These are phyloP conservation scores for Fusarium mangiferae DNA, from an alignment of 2,329 filamentous ascomycete species.

Conservation along the genomic window DNA sequence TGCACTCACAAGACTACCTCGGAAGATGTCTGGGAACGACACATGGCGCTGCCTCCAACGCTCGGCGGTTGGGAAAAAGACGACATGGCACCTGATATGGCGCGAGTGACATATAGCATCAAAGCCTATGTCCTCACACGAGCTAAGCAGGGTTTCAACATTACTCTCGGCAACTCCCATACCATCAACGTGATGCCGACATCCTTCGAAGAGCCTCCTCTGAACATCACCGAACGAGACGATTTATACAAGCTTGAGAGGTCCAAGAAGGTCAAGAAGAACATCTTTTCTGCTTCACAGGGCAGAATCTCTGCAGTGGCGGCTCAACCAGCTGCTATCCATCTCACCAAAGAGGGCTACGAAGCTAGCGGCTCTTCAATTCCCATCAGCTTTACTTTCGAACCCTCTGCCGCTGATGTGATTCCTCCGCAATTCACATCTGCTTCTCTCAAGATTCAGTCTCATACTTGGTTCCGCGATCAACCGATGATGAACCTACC, in stretches of 20 bases:
- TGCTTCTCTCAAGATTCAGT: constrained; percentile 16
- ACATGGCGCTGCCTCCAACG: constrained; percentile 33
- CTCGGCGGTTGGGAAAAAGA: constrained; percentile 38
- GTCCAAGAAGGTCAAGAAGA: constrained; percentile 37
- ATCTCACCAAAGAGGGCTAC: constrained; percentile 29
- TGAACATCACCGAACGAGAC: constrained; percentile 34
- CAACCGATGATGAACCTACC: constrained; percentile 27
- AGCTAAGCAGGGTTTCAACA: constrained; percentile 1
- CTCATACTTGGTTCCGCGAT: constrained; percentile 40
- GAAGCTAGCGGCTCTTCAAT: constrained; percentile 20
- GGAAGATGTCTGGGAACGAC: constrained; percentile 21
- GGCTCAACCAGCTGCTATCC: constrained; percentile 31
- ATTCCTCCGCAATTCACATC: constrained; percentile 27
- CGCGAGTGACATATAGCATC: constrained; percentile 31
- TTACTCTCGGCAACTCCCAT: constrained; percentile 18
- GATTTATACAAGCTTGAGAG: constrained; percentile 25
- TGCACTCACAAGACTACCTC: constrained; percentile 25
- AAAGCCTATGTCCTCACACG: constrained; percentile 14
- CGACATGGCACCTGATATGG: constrained; percentile 31
- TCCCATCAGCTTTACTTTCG: constrained; percentile 29
- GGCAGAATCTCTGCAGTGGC: constrained; percentile 33
- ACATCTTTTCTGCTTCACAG: constrained; percentile 29
- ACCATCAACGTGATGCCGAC: constrained; percentile 36
- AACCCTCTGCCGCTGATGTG: constrained; percentile 17
- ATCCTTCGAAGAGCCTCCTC: constrained; percentile 35